Conservation (phyloP, 495 filamentous ascomycete genomes). For the Aspergillus incahuasiensis region DNA sequence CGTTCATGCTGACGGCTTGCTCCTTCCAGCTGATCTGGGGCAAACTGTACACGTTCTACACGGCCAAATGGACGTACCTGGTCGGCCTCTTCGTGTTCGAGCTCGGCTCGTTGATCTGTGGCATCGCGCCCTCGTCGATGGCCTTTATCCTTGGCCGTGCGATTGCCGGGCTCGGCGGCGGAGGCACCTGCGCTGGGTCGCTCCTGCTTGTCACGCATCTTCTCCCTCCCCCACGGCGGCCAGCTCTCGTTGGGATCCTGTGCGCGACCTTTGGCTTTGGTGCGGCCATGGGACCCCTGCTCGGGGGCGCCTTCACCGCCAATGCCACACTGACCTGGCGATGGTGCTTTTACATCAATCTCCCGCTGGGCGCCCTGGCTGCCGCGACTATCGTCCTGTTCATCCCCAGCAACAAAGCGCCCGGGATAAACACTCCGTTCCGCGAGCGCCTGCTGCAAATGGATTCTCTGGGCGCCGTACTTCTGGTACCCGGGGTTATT, state of each 20-base stretch:
- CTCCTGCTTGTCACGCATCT: constrained; percentile 37
- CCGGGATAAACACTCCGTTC: constrained; percentile 18
- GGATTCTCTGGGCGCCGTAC: too few relatives aligned
- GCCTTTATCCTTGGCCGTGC: constrained; percentile 34
- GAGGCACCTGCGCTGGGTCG: constrained; percentile 41
- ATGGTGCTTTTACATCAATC: constrained; percentile 78
- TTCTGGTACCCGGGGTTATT: too few relatives aligned
- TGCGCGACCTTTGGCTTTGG: too few relatives aligned
- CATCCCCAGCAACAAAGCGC: too few relatives aligned
- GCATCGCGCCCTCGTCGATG: constrained; percentile 22
- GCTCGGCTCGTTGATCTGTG: constrained; percentile 12
- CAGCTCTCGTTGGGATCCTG: too few relatives aligned
- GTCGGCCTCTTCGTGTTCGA: constrained; percentile 23
- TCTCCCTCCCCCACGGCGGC: too few relatives aligned
- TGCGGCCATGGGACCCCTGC: too few relatives aligned
- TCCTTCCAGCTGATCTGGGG: constrained; percentile 58
- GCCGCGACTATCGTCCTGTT: constrained; percentile 48
- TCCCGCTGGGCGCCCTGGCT: constrained; percentile 57
- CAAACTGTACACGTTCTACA: constrained; percentile 28
- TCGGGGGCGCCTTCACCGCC: too few relatives aligned
- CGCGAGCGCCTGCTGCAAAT: too few relatives aligned
- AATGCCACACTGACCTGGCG: too few relatives aligned
- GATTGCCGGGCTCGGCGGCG: constrained; percentile 28
- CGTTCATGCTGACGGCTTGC: constrained; percentile 51
- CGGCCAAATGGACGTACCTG: constrained; percentile 23